Base-by-base conservation (phyloP, 2,329 filamentous ascomycete species). In the Aschersonia sp. region DNA sequence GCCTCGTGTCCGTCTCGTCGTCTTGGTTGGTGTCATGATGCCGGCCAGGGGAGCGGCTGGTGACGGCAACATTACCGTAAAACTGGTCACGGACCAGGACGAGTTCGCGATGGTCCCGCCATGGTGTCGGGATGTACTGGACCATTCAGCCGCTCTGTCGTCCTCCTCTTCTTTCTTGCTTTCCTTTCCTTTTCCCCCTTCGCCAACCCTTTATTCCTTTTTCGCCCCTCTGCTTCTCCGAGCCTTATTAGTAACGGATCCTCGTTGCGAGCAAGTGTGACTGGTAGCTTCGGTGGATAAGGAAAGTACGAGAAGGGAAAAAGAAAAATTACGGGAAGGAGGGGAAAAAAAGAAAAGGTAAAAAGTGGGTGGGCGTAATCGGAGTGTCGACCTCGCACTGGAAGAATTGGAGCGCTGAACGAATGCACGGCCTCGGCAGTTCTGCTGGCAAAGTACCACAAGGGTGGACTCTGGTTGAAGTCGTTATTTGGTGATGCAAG, bases 81-180 rank as follows among this genome's bases (percentile, higher is more conserved):
- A 89, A 75, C 55, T 82, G 75, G 47, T 68, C 62, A 51, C 84
- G 77, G 47, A 88, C 77, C 45, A 68, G 63, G 49, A 87, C 72
- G 51, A 89, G 75, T 60, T 88, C 83, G 50, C 66, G 59, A 48
- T 72, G 74, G 61, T 77, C 68, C 53, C 82, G 80, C 84, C 84
- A 89, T 35, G 83, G 83, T 48, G 83, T 87, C 58, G 84, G 79
- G 52, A 82, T 72, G 65, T 85, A 86, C 58, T 81, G 78, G 31
- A 83, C 78, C 80, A 84, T 85, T 9, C 30, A 31, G 32, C 32
- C 32, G 7, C 12, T 3, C 32, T 7, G 32, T 7, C 32, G 32
- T 12, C 12, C 12, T 38, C 7, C 7, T 38, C 32, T 38, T 38
- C 7, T 38, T 7, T 38, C 7, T 38, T 38, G 2, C 3, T 38